These are phyloP conservation scores for Raphanus raphanistrum DNA, from an alignment of 345 rosid species.

Conservation along the genomic window DNA sequence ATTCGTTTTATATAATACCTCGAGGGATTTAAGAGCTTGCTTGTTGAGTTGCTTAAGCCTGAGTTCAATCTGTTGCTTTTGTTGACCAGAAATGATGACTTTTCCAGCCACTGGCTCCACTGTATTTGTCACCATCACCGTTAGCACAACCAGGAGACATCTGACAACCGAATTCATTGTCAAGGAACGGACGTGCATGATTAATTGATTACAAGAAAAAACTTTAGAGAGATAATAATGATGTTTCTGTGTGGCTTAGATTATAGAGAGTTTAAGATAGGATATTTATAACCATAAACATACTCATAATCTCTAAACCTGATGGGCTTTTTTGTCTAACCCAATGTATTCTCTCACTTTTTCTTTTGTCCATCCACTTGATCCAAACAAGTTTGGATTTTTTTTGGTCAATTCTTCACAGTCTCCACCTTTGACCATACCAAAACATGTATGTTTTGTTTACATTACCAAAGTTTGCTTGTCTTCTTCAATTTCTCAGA, in stretches of 20 bases:
- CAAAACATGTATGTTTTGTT: too few relatives aligned
- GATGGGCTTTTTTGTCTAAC: too few relatives aligned
- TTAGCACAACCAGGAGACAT: background rate
- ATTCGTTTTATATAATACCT: background rate
- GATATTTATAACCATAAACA: too few relatives aligned
- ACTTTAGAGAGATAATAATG: background rate
- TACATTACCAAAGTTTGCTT: too few relatives aligned
- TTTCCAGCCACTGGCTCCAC: background rate
- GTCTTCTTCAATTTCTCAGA: too few relatives aligned
- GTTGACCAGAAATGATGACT: background rate
- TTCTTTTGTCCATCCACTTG: too few relatives aligned
- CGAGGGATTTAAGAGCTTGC: background rate
- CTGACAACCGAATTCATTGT: background rate
- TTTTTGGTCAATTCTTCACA: too few relatives aligned
- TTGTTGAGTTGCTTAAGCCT: conserved; percentile 8
- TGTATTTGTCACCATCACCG: background rate
- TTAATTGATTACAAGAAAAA: background rate
- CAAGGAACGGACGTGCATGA: background rate
- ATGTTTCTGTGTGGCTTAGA: background rate
- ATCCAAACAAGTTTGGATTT: too few relatives aligned
- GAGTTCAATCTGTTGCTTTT: background rate
- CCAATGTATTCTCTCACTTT: too few relatives aligned
- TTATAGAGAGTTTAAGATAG: background rate
- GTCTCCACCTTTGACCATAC: too few relatives aligned
- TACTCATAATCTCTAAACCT: too few relatives aligned